Evolutionary conservation across 176 grass and related monocot genomes (phyloP), one percentile per base, ranked within the genome.

Genomic region (Phoenix roebelenii): DNA sequence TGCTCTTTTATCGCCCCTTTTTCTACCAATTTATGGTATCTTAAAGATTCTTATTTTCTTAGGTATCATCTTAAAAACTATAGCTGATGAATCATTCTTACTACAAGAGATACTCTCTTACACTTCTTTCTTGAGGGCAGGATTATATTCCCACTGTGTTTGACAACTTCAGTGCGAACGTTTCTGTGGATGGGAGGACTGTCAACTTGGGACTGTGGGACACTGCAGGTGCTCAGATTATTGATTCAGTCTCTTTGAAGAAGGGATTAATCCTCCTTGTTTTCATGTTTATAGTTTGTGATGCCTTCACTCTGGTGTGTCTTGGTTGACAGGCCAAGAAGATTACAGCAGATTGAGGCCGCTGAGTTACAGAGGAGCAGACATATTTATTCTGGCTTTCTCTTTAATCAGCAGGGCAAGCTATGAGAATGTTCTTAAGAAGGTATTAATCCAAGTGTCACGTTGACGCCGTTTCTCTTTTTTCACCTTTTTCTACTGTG

Each of bases 271-370:
- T 44, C 1, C 35, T 50, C 3, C 62, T 25, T 12, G 48, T 50
- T 51, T 50, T 65, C 15, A 25, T 4, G 10, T 14, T 44, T 44
- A 44, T 4, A 23, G 44, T 16, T 65, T 6, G 54, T 17, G 4
- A 66, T 39, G 70, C 4, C 68, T 23, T 74, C 19, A 20, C 25
- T 23, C 51, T 25, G 52, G 15, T 61, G 23, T 29, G 5, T 25
- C 29, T 58, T 16, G 64, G 60, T 59, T 20, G 60, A 30, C 59
- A 95, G 89, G 92, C 10, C 87, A 97, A 75, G 92, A 97, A 63
- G 87, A 97, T 52, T 97, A 97, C 61, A 88, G 92, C 75, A 88
- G 92, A 85, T 64, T 97, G 66, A 88, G 81, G 78, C 87, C 92
- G 1, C 69, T 91, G 2, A 97, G 92, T 50, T 97, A 97, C 52